Evolutionary conservation across 352 stramenopile genomes (phyloP).

Genomic region (Globisporangium orthogonon): DNA sequence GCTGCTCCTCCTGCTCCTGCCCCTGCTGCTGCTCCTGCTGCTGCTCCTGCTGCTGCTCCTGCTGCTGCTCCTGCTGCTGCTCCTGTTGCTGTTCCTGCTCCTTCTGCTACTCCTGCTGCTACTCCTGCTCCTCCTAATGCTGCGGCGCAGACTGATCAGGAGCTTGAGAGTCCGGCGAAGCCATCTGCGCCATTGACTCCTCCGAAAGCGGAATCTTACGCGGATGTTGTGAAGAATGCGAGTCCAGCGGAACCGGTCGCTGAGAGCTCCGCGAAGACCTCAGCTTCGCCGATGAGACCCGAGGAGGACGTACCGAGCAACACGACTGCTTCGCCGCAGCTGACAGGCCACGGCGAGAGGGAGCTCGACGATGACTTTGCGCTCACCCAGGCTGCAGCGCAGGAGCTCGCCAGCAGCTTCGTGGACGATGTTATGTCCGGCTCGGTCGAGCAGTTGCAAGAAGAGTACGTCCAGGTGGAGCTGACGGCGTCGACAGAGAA

Average conservation of each 20-base stretch:
- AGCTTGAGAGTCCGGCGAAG: slow-evolving; percentile 9
- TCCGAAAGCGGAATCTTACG: neutral
- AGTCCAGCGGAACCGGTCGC: slow-evolving; percentile 1
- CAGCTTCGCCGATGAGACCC: neutral
- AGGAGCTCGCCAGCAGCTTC: slow-evolving; percentile 34
- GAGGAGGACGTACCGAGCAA: neutral
- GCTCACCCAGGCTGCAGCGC: slow-evolving; percentile 17
- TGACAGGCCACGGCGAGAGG: too few relatives aligned
- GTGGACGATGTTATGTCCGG: slow-evolving; percentile 36
- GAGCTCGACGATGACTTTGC: slow-evolving; percentile 23
- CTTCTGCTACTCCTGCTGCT: neutral
- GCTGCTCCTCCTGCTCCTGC: neutral
- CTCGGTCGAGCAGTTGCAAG: slow-evolving; percentile 38
- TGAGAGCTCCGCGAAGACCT: neutral
- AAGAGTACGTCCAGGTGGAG: slow-evolving; percentile 68
- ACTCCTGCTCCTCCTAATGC: neutral
- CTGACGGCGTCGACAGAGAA: slow-evolving; percentile 43
- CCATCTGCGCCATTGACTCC: neutral
- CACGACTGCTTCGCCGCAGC: too few relatives aligned
- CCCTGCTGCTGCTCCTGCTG: too few relatives aligned
- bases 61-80: too few relatives aligned
- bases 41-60: too few relatives aligned
- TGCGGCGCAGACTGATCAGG: neutral
- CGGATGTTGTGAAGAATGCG: neutral
- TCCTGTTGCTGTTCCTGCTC: neutral